Evolutionary conservation across 2,329 filamentous ascomycete species (phyloP), one percentile per base, ranked within the genome.

Genomic region (Ambrosiella xylebori): DNA sequence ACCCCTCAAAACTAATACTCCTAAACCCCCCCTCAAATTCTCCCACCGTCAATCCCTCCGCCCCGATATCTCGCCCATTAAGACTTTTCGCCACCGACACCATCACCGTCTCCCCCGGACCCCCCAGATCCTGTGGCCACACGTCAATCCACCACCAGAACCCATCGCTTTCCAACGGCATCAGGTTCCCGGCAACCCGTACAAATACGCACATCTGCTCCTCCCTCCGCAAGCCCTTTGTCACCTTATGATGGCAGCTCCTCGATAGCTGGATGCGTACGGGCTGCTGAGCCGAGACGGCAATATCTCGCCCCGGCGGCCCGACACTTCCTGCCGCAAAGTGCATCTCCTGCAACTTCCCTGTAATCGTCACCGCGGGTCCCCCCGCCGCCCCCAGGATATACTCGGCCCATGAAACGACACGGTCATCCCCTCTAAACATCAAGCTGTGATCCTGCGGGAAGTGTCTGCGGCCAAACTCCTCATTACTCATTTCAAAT

Each of bases 141-240:
- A 96, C 77, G 69, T 96, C 91, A 1, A 81, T 70, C 81, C 87
- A 95, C 80, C 85, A 94, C 70, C 84, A 82, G 65, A 78, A 85
- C 12, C 85, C 86, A 61, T 91, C 85, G n/a, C 80, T 85, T 54
- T 86, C 78, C 57, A 95, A 79, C 0, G 86, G 80, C 1, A 91
- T 70, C 57, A 57, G 51, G n/a, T 61, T 27, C 15, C 56, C 59
- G 1, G 9, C 44, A 4, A 61, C 56, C 9, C 39, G 13, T 3
- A 58, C 39, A 27, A 61, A 39, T 13, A 56, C 37, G 11, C 52
- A 44, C 40, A 45, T n/a, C 9, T 44, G 38, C 13, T 54, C 44
- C 41, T 59, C 51, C 19, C 3, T 13, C 19, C 11, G 41, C 36
- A 41, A n/a, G 3, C 27, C 37, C 19, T 27, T 54, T 5, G 41